A percentile compares a stretch with the other conserved stretches of the same genome.
Conservation (phyloP, 192 early-diverging fungal genomes). For the Backusella morwellensis region DNA sequence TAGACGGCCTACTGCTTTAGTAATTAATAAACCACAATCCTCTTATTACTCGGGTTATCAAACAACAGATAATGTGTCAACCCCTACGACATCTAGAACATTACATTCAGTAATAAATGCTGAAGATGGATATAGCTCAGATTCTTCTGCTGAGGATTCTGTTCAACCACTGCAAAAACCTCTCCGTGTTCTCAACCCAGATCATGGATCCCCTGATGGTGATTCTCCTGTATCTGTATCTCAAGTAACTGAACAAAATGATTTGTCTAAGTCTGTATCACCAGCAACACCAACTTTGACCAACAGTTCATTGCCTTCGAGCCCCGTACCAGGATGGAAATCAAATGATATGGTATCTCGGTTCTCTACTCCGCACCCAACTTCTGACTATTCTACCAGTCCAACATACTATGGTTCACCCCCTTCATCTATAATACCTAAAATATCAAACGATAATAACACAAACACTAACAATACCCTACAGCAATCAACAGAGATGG, state of each 20-base stretch:
- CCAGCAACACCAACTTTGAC: not conserved
- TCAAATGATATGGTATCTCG: not conserved
- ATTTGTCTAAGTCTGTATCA: not conserved
- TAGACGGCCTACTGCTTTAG: not conserved
- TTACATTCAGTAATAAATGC: not conserved
- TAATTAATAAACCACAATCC: not conserved
- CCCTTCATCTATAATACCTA: not conserved
- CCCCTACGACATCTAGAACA: not conserved
- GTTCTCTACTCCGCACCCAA: not conserved
- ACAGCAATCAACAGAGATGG: not conserved
- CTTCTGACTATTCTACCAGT: not conserved
- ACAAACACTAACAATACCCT: not conserved
- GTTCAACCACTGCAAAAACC: not conserved
- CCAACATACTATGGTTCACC: not conserved
- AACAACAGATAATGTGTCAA: not conserved
- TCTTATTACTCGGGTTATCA: not conserved
- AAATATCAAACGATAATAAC: not conserved
- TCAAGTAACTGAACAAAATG: not conserved
- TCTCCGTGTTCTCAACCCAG: slow-evolving; percentile 4
- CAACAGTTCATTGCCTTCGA: not conserved
- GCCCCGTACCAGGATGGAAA: not conserved
- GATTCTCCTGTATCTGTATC: not conserved
- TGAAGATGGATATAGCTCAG: slow-evolving; percentile 4
- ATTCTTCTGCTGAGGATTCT: not conserved
- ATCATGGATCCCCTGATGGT: not conserved